phyloP scores from a whole-genome alignment of 2,329 filamentous ascomycete genomes.

The Fragosphaeria purpurea region DNA sequence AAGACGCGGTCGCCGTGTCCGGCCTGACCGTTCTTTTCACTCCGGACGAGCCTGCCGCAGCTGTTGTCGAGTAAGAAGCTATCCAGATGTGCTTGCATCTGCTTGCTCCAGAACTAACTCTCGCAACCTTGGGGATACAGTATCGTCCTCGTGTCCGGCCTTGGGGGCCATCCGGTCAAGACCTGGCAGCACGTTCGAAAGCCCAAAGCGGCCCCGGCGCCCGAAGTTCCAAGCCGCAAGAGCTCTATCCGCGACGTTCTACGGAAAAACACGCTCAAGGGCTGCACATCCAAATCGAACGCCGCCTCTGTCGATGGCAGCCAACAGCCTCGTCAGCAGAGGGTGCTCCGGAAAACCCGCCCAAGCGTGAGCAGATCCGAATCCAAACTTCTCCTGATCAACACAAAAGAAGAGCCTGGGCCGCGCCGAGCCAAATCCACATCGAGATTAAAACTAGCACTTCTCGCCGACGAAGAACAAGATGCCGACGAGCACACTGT shows the following conservation, averaged over 20 bases:
- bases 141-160: constrained; percentile 22
- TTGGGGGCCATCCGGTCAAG: constrained; percentile 22
- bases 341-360: constrained; percentile 6
- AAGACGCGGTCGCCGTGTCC: constrained; percentile 18
- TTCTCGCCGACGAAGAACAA: constrained; percentile 1
- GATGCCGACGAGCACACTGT: constrained; percentile 4
- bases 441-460: constrained; percentile 13
- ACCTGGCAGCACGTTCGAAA: constrained; percentile 18
- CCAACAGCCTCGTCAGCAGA: constrained; percentile 3
- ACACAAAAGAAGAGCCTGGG: not conserved
- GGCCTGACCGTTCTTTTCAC: constrained; percentile 24
- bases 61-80: constrained; percentile 20
- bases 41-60: constrained; percentile 19
- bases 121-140: constrained; percentile 8
- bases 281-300: not conserved
- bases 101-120: too few relatives aligned
- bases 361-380: constrained; percentile 5
- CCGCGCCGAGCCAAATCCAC: constrained; percentile 12
- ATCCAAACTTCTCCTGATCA: not conserved
- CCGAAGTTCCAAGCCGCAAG: constrained; percentile 6
- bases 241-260: constrained; percentile 10
- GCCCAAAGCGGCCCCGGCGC: constrained; percentile 13
- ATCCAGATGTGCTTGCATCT: too few relatives aligned
- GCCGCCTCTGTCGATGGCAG: constrained; percentile 1
- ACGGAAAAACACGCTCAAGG: constrained; percentile 15